A percentile compares a stretch with the other conserved stretches of the same genome.
Evolutionary conservation across 768 basidiomycete species (phyloP).

Genomic region (Coprinopsis strossmayeri): DNA sequence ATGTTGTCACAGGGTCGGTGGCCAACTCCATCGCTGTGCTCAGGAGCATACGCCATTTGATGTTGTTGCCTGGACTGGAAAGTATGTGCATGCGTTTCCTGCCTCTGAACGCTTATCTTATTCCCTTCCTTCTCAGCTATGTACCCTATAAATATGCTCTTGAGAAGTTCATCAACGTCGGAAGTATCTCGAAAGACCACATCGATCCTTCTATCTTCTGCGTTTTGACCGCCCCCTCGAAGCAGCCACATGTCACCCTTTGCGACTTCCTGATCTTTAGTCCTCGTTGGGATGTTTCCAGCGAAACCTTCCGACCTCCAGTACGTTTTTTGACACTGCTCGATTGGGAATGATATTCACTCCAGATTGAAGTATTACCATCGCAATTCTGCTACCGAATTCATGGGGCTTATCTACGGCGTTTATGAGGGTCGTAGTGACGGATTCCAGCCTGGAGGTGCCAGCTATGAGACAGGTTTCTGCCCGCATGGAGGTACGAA

Average conservation of each 20-base stretch:
- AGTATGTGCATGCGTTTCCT: slow-evolving; percentile 30
- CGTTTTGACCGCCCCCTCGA: slow-evolving; percentile 60
- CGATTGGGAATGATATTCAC: not conserved
- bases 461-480: slow-evolving; percentile 59
- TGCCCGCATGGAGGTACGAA: slow-evolving; percentile 53
- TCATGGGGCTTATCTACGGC: slow-evolving; percentile 63
- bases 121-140: slow-evolving; percentile 32
- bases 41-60: slow-evolving; percentile 68
- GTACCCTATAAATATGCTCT: slow-evolving; percentile 63
- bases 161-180: slow-evolving; percentile 58
- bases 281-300: slow-evolving; percentile 58
- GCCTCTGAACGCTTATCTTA: not conserved
- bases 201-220: slow-evolving; percentile 67
- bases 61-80: slow-evolving; percentile 67
- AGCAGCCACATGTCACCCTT: slow-evolving; percentile 49
- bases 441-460: slow-evolving; percentile 54
- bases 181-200: slow-evolving; percentile 62
- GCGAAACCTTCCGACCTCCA: slow-evolving; percentile 53
- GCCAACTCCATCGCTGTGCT: slow-evolving; percentile 44
- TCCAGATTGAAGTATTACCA: slow-evolving; percentile 46
- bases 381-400: slow-evolving; percentile 55
- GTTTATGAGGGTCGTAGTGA: slow-evolving; percentile 58
- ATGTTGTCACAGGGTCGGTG: slow-evolving; percentile 37
- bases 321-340: slow-evolving; percentile 22
- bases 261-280: slow-evolving; percentile 62